Conservation (phyloP, 139 green algal species). For the Closterium sp. region DNA sequence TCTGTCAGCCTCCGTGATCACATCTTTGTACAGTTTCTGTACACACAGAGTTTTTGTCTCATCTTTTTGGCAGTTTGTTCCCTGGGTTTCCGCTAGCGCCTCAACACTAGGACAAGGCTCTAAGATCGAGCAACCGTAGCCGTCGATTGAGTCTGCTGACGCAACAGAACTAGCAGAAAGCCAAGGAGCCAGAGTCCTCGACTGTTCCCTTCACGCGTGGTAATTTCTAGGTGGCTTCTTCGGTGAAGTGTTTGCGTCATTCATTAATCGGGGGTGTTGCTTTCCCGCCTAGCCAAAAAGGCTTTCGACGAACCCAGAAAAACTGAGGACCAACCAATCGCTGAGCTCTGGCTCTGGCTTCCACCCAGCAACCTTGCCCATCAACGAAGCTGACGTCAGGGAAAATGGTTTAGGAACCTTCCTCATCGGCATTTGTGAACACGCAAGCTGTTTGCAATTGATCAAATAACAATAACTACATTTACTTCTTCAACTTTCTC, state of each 20-base stretch:
- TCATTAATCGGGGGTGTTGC: too few relatives aligned
- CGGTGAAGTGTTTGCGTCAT: too few relatives aligned
- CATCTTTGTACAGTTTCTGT: too few relatives aligned
- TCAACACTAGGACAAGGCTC: not conserved
- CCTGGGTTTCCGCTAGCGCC: not conserved
- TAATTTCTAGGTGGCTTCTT: too few relatives aligned
- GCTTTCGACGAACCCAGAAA: not conserved
- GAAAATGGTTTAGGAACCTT: not conserved
- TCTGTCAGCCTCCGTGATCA: not conserved
- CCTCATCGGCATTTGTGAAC: not conserved
- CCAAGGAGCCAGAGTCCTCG: too few relatives aligned
- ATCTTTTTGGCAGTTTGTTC: not conserved
- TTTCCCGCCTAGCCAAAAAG: not conserved
- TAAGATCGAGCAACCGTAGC: not conserved
- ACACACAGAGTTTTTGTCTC: not conserved
- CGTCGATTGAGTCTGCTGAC: not conserved
- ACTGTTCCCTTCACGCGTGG: too few relatives aligned
- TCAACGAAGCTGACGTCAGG: not conserved
- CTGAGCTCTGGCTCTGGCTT: too few relatives aligned
- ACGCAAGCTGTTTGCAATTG: too few relatives aligned
- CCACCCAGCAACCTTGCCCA: too few relatives aligned
- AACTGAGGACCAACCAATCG: not conserved
- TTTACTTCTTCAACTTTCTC: too few relatives aligned
- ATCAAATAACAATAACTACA: too few relatives aligned
- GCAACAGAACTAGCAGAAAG: too few relatives aligned